Base-by-base conservation (phyloP, 2,329 filamentous ascomycete genomes). In the Trichoderma sp. region DNA sequence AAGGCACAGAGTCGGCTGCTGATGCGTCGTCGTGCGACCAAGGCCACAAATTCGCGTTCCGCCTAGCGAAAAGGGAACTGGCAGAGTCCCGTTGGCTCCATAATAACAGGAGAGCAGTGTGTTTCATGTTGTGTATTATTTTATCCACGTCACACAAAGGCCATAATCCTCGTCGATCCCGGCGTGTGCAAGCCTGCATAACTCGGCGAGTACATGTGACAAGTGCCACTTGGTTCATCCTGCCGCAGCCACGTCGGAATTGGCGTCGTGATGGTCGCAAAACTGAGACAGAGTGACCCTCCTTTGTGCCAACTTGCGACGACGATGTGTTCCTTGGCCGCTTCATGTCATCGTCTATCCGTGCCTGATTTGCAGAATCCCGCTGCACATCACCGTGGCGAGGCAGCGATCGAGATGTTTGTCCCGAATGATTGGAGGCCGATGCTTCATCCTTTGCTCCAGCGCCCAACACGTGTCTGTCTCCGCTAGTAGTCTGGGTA, bases 1-100 rank as follows among this genome's bases (percentile, higher is more conserved):
- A 53, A 70, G 56, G 57, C 66, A 70, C 57, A 68, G n/a, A 62
- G 36, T 70, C 66, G 66, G 66, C 57, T 70, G 66, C 66, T 62
- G 66, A 70, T 70, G 66, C 57, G 66, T 62, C 66, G 66, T 70
- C 66, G 66, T 70, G 66, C 66, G 57, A 70, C 66, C 51, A 70
- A 43, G 66, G 39, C 57, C 66, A 53, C 34, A 43, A 34, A 34
- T 8, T 43, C 66, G 66, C 47, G 57, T 36, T 62, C 56, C 66
- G 57, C 66, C 57, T 51, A 70, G 66, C 66, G 66, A 68, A 68
- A 68, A 68, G 21, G n/a, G 39, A 47, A 28, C 66, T 70, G 66
- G 34, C 56, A 69, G 30, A 53, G 56, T 51, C 57, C 66, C 56
- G 43, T 61, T 24, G 66, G 66, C 66, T 70, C 66, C 66, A 70